Evolutionary conservation across 768 basidiomycete species (phyloP), one percentile per base, ranked within the genome.

Genomic region (Strobilomyces dryophilus): DNA sequence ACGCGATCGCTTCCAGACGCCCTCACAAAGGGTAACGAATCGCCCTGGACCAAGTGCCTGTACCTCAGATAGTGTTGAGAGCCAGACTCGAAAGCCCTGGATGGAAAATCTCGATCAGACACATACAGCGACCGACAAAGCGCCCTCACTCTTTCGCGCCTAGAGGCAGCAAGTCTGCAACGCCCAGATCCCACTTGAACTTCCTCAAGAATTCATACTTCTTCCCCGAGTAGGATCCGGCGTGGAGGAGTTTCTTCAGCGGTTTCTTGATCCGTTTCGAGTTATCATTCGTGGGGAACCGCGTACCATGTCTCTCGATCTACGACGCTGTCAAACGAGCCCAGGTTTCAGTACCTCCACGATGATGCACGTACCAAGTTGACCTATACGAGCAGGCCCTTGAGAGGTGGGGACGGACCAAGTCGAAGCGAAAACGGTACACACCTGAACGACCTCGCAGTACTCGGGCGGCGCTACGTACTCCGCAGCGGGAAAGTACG

Each of bases 281-380:
- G 11, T 79, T 76, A 2, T 75, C 73, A 0, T 63, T 58, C 0
- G 89, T 92, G 0, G 91, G 91, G 60, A 76, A 92, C 31, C 91
- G 81, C 1, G 88, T 82, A 3, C 89, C 90, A 61, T 94, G 91
- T 11, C 91, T 76, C 69, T 92, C 85, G 9, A 94, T 72, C 89
- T 92, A 27, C 15, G 32, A 29, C 21, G 11, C 18, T 7, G 51
- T 68, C 34, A 54, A 20, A 51, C n/a, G 34, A 35, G 17, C n/a
- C 20, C n/a, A 18, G n/a, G 10, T 17, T n/a, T 17, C 24, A 24
- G 24, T 24, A 29, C 5, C 7, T 3, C 12, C 29, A n/a, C 5
- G 4, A 14, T 18, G 11, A 4, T 24, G 24, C 24, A 52, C 69
- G n/a, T 52, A 69, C 68, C 56, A 69, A 49, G 50, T 71, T 62